A percentile compares a stretch with the other conserved stretches of the same genome.
Evolutionary conservation across 192 early-diverging fungal species (phyloP).

Genomic region (Chytriomyces hyalinus): DNA sequence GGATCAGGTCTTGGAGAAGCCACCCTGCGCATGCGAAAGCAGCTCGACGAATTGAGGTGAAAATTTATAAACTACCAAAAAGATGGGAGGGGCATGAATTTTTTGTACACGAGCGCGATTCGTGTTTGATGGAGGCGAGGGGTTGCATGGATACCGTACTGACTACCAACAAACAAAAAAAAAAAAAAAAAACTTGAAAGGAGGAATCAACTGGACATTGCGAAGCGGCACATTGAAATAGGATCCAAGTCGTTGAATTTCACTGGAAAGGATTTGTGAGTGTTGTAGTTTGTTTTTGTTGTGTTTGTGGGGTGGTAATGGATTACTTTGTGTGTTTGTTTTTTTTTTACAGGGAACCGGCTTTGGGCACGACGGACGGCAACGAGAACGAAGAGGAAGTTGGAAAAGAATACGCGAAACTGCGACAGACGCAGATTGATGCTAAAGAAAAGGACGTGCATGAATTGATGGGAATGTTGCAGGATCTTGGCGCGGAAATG

Average conservation of each 20-base stretch:
- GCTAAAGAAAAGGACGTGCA: slow-evolving; percentile 19
- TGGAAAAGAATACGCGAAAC: background rate
- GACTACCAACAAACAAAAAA: no score
- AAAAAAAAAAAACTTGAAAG: background rate
- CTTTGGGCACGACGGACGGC: no score
- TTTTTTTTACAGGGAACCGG: no score
- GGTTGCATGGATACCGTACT: no score
- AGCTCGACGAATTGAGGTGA: slow-evolving; percentile 25
- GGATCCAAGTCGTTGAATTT: background rate
- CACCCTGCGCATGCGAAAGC: slow-evolving; percentile 16
- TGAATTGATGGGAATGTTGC: slow-evolving; percentile 11
- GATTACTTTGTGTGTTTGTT: no score
- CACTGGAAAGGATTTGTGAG: slow-evolving; percentile 19
- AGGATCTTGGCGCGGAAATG: slow-evolving; percentile 21
- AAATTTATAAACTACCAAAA: background rate
- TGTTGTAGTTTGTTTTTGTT: background rate
- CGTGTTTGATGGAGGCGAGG: no score
- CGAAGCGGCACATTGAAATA: slow-evolving; percentile 23
- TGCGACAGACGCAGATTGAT: slow-evolving; percentile 2
- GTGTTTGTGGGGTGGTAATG: no score
- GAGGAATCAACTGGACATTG: slow-evolving; percentile 27
- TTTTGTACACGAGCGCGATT: no score
- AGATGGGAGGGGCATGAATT: no score
- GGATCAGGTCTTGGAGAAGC: background rate
- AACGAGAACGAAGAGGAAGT: slow-evolving; percentile 2